phyloP scores from a whole-genome alignment of 23 red algal species.

The Rhodosorus marinus region DNA sequence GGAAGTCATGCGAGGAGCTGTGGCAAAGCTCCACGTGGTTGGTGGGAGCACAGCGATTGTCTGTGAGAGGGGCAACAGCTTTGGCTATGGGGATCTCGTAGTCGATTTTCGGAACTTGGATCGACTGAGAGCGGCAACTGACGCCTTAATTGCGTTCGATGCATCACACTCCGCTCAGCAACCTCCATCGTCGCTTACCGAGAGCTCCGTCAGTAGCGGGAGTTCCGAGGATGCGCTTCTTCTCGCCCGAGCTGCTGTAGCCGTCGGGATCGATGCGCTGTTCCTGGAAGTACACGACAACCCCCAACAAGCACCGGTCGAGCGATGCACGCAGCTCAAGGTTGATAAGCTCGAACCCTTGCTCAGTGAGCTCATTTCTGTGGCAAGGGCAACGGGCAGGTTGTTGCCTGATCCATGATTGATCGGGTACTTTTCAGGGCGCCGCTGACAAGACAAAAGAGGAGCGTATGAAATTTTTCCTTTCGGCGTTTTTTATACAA shows the following conservation, averaged over 20 bases:
- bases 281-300: neutral
- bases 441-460: too few relatives aligned
- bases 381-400: neutral
- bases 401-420: too few relatives aligned
- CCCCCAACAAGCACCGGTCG: neutral
- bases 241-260: neutral
- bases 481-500: too few relatives aligned
- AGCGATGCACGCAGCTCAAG: neutral
- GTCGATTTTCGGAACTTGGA: too few relatives aligned
- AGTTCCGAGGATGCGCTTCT: neutral
- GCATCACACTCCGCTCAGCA: neutral
- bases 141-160: neutral
- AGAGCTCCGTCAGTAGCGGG: neutral
- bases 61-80: neutral
- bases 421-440: too few relatives aligned
- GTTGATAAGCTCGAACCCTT: neutral
- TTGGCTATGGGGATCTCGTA: neutral
- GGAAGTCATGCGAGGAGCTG: neutral
- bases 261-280: neutral
- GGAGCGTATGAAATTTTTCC: too few relatives aligned
- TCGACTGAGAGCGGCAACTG: too few relatives aligned
- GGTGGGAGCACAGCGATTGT: neutral
- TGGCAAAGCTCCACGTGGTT: neutral
- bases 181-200: neutral
- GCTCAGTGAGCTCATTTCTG: neutral